These are phyloP conservation scores for Calamus simplicifolius DNA, from an alignment of 176 grass and related monocot genomes.

Conservation along the genomic window DNA sequence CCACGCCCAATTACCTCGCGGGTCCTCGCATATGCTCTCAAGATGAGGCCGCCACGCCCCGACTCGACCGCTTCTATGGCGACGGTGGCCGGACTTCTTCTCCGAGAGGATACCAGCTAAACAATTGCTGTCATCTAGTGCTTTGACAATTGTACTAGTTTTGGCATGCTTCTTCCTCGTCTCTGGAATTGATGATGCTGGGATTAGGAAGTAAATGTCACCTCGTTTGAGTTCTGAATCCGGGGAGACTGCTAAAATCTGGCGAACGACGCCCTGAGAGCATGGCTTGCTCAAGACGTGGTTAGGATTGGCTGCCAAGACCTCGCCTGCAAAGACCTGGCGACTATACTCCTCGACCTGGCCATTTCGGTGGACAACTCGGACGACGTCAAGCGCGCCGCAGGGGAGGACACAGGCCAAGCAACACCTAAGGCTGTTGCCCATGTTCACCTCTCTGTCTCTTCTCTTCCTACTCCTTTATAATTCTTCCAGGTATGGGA, in stretches of 20 bases:
- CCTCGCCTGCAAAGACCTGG: background rate
- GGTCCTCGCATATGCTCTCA: conserved; percentile 4
- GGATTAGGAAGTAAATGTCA: conserved; percentile 14
- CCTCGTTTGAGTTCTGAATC: conserved; percentile 12
- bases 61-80: conserved; percentile 1
- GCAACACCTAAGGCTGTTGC: conserved; percentile 17
- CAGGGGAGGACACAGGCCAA: conserved; percentile 13
- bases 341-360: conserved; percentile 17
- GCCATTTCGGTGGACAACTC: conserved; percentile 7
- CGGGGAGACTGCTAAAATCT: conserved; percentile 1
- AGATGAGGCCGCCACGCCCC: conserved; percentile 13
- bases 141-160: background rate
- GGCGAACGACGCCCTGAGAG: background rate
- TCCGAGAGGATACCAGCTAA: background rate
- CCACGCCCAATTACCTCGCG: background rate
- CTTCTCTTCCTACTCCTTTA: background rate
- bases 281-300: conserved; percentile 12
- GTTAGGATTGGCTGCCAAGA: conserved; percentile 12
- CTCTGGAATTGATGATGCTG: background rate
- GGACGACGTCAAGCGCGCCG: conserved; percentile 12
- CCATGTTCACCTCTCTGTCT: background rate
- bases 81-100: conserved; percentile 3
- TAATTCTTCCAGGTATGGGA: conserved; percentile 4
- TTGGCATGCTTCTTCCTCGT: background rate
- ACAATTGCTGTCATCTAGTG: background rate